phyloP scores from a whole-genome alignment of 306 rosid species.

The Fragaria vesca region DNA sequence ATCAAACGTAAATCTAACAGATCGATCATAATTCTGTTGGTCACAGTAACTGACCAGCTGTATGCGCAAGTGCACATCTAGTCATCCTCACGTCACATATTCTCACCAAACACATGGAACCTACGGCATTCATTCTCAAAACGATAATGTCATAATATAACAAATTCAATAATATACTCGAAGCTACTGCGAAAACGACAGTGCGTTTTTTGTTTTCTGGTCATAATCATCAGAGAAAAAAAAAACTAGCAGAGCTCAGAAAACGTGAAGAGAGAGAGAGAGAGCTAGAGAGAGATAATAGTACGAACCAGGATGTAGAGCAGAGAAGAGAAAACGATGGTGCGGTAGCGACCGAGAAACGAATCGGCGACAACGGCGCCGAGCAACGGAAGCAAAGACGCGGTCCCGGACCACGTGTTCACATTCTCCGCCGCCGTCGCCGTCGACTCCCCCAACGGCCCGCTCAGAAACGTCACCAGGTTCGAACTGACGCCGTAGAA shows the following conservation, averaged over 20 bases:
- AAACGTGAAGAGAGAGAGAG: not conserved
- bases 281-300: too few relatives aligned
- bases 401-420: constrained; percentile 40
- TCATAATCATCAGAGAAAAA: not conserved
- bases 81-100: not conserved
- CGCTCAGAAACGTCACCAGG: constrained; percentile 35
- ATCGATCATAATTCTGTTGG: too few relatives aligned
- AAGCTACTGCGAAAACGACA: not conserved
- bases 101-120: not conserved
- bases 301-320: constrained; percentile 33
- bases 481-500: constrained; percentile 36
- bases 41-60: too few relatives aligned
- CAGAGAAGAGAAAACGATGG: constrained; percentile 26
- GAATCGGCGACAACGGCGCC: constrained; percentile 40
- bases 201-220: not conserved
- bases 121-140: not conserved
- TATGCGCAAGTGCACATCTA: not conserved
- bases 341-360: constrained; percentile 37
- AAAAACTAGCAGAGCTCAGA: not conserved
- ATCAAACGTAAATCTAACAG: too few relatives aligned
- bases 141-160: not conserved
- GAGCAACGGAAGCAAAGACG: constrained; percentile 33
- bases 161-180: not conserved
- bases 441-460: constrained; percentile 36
- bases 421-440: constrained; percentile 40